Evolutionary conservation across 1,284 basidiomycete genomes (phyloP).

Genomic region (Cutaneotrichosporon cyanovorans): DNA sequence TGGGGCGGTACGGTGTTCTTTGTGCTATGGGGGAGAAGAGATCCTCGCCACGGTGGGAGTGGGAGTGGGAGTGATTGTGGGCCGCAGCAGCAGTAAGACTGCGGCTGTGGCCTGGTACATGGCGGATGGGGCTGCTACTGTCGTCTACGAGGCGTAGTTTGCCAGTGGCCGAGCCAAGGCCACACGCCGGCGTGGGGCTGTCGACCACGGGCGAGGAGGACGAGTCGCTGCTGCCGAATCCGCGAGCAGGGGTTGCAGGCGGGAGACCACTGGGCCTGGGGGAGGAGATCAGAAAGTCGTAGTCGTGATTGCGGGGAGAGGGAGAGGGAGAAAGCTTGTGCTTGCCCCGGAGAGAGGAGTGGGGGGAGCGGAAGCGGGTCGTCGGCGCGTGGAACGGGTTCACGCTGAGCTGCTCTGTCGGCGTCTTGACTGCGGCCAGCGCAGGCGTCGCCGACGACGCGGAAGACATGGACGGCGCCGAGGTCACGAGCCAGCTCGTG

Average conservation of each 20-base stretch:
- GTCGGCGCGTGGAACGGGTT: conserved; percentile 11
- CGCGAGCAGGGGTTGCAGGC: conserved; percentile 6
- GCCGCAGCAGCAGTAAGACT: conserved; percentile 23
- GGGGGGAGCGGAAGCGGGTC: conserved; percentile 10
- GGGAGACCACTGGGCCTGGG: conserved; percentile 20
- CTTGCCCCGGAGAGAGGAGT: conserved; percentile 22
- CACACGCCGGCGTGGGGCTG: conserved; percentile 35
- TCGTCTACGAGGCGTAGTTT: conserved; percentile 35
- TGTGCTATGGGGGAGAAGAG: conserved; percentile 13
- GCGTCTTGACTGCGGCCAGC: conserved; percentile 4
- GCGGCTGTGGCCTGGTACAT: conserved; percentile 37
- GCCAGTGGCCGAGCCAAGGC: conserved; percentile 36
- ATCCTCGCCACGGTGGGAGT: conserved; percentile 6
- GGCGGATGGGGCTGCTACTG: conserved; percentile 32
- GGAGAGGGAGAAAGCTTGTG: conserved; percentile 41
- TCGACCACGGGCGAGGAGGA: conserved; percentile 32
- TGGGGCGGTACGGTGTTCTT: neutral
- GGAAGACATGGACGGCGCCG: too few relatives aligned
- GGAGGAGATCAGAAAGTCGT: conserved; percentile 44
- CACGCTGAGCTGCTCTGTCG: conserved; percentile 2
- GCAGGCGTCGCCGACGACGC: neutral
- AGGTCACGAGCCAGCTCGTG: neutral
- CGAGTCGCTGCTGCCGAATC: conserved; percentile 3
- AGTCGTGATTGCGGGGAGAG: conserved; percentile 30
- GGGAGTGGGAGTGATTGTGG: too few relatives aligned